A percentile compares a stretch with the other conserved stretches of the same genome.
Conservation (phyloP, 352 stramenopile genomes). For the Blastocystis sp. region DNA sequence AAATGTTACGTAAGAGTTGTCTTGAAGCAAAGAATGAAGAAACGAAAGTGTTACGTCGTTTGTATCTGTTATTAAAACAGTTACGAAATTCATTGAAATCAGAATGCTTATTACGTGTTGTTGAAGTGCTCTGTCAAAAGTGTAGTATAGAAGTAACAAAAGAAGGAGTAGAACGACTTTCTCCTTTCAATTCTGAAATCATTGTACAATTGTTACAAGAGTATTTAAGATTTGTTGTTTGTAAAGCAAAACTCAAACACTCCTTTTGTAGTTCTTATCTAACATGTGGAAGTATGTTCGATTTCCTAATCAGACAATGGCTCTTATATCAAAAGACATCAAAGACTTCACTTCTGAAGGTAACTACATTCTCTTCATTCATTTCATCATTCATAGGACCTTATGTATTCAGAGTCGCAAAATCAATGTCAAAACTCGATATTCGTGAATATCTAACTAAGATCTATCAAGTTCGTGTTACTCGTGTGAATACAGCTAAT, state of each 20-base stretch:
- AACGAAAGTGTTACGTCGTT: neutral
- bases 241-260: too few relatives aligned
- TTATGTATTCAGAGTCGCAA: neutral
- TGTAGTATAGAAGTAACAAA: neutral
- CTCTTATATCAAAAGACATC: neutral
- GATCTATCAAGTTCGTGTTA: neutral
- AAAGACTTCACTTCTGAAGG: neutral
- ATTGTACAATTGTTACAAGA: neutral
- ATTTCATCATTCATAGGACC: neutral
- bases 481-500: neutral
- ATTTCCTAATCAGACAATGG: neutral
- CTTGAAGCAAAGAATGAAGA: neutral
- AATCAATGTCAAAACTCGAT: neutral
- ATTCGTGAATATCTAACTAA: neutral
- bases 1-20: neutral
- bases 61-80: constrained; percentile 18
- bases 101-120: neutral
- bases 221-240: neutral
- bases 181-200: neutral
- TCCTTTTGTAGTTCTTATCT: neutral
- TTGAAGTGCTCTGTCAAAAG: neutral
- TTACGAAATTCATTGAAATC: neutral
- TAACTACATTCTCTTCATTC: neutral
- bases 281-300: constrained; percentile 15
- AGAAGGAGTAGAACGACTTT: neutral